Evolutionary conservation across 257 asterid species (phyloP).

Genomic region (Solanum ossicruentum): DNA sequence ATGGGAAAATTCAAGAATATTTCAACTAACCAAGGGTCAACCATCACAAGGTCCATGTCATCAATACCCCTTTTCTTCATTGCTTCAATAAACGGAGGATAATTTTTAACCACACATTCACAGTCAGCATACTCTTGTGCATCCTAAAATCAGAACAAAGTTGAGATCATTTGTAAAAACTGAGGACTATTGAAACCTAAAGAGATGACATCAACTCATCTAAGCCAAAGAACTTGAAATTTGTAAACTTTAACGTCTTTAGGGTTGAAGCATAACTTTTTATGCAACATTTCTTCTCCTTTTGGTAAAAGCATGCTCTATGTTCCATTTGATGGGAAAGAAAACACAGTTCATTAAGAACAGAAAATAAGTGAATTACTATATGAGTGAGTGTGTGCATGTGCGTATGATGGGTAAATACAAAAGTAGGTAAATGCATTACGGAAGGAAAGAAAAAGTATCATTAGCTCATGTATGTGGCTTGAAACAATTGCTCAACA

Average conservation of each 20-base stretch:
- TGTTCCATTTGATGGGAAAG: neutral
- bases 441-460: neutral
- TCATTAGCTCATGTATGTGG: neutral
- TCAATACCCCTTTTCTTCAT: constrained; percentile 99
- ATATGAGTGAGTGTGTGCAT: too few species aligned
- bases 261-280: neutral
- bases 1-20: neutral
- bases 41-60: constrained; percentile 99
- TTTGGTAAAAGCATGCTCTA: neutral
- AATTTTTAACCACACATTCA: constrained; percentile 84
- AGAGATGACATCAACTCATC: neutral
- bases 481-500: neutral
- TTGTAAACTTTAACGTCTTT: neutral
- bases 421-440: neutral
- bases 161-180: neutral
- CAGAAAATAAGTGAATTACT: neutral
- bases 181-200: neutral
- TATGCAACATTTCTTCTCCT: neutral
- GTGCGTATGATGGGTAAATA: neutral
- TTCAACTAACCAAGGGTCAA: constrained; percentile 81
- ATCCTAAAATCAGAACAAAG: constrained; percentile 37
- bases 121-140: constrained; percentile 98
- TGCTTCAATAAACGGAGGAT: constrained; percentile 87
- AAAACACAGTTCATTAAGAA: neutral
- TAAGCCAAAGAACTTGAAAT: neutral